These are phyloP conservation scores for Filobasidium uniguttulatum DNA, from an alignment of 1,284 basidiomycete species.

Conservation along the genomic window DNA sequence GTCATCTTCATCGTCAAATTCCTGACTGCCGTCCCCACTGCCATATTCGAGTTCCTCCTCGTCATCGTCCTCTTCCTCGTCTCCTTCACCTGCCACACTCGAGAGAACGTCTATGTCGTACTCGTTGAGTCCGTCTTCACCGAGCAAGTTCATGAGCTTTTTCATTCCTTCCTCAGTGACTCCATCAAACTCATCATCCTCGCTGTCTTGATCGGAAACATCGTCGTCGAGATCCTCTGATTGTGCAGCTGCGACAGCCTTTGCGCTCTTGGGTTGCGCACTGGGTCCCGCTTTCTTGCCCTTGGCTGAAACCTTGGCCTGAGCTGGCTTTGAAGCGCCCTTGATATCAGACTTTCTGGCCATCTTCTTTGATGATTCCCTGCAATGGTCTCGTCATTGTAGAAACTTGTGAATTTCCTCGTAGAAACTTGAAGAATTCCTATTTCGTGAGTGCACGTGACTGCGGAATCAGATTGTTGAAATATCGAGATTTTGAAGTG, in stretches of 20 bases:
- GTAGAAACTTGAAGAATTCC: no score
- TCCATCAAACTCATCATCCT: conserved; percentile 24
- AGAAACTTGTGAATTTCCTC: no score
- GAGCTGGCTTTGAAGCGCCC: no score
- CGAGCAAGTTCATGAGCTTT: conserved; percentile 13
- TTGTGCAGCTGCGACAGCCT: background rate
- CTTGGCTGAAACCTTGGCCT: no score
- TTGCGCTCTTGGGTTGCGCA: conserved; percentile 3
- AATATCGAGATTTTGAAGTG: no score
- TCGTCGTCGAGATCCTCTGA: conserved; percentile 15
- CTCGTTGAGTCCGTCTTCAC: conserved; percentile 17
- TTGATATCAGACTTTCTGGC: no score
- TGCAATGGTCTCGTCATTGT: no score
- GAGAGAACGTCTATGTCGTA: conserved; percentile 14
- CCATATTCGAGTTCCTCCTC: conserved; percentile 23
- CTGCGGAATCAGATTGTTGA: no score
- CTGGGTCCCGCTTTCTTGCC: background rate
- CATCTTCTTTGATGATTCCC: no score
- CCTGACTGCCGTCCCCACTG: conserved; percentile 14
- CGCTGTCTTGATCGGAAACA: conserved; percentile 21
- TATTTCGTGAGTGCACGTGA: no score
- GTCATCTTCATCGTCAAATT: conserved; percentile 16
- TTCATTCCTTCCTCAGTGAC: conserved; percentile 18
- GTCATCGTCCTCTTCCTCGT: conserved; percentile 23
- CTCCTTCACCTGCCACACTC: conserved; percentile 19